Evolutionary conservation across 371 early-diverging fungal species (phyloP), one percentile per base, ranked within the genome.

Genomic region (Smittium culicis): DNA sequence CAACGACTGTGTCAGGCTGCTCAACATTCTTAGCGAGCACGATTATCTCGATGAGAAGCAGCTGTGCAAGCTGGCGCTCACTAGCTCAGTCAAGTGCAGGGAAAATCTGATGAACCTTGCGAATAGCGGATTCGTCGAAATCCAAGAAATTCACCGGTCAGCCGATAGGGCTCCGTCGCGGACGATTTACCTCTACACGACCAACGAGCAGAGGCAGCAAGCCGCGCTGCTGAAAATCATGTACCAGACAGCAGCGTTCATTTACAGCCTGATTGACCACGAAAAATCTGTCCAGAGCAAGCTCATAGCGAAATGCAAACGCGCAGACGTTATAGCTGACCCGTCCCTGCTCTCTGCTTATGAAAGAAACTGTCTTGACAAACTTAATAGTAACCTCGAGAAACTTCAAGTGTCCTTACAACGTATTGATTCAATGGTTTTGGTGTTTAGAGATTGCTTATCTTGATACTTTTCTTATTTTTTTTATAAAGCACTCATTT

Each of bases 1-100:
- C 56, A 69, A 72, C 16, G 55, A 11, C 83, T 85, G 59, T 75
- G 83, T 70, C 3, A 81, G 92, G 57, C 82, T 93, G 54, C 79
- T 89, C 72, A 76, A 89, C 45, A 81, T 93, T 62, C 71, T 94
- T 72, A 73, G 81, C 58, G 83, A 84, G 54, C 87, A 87, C 72
- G 87, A 88, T 54, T 90, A 90, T 76, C 74, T 93, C 68, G 91
- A 91, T 67, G 95, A 94, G 68, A 87, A 87, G 69, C 83, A 84
- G 70, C 80, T 82, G 32, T 66, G 73, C 25, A 88, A 88, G 70
- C 67, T 88, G 25, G 87, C 91, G 62, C 86, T 94, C 85, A 73
- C 91, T 69, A 84, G 87, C 0, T 76, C 73, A 5, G 70, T 63
- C 57, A 20, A 63, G 57, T 72, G 75, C 65, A 73, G 93, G 62